Evolutionary conservation across 2,329 filamentous ascomycete species (phyloP).

Genomic region (Verticillium tricorpus): DNA sequence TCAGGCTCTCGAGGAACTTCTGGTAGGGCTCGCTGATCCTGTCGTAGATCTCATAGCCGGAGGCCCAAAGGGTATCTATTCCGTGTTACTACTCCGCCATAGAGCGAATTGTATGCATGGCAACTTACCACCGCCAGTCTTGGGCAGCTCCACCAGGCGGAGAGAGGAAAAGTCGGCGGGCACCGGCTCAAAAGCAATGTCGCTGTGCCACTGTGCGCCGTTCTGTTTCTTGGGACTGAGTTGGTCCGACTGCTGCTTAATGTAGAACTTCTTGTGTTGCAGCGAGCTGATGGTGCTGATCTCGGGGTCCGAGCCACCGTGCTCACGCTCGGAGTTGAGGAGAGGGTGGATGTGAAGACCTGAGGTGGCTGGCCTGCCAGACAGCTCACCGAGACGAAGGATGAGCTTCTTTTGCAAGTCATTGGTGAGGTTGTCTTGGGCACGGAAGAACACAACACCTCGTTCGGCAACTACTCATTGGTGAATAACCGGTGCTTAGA

Average conservation of each 20-base stretch:
- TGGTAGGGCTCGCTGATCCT: conserved; percentile 45
- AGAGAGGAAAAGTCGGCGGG: conserved; percentile 58
- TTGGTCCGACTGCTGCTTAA: conserved; percentile 11
- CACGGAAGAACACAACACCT: conserved; percentile 61
- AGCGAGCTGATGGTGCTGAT: conserved; percentile 57
- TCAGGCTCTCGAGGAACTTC: conserved; percentile 47
- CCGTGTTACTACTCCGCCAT: not conserved
- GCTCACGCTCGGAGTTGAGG: conserved; percentile 46
- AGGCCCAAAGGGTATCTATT: conserved; percentile 57
- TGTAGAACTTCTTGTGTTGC: conserved; percentile 36
- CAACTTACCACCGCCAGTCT: conserved; percentile 39
- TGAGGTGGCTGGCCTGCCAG: conserved; percentile 53
- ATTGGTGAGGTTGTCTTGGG: conserved; percentile 52
- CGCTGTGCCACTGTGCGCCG: conserved; percentile 36
- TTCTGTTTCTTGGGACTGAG: conserved; percentile 27
- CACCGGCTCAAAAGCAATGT: conserved; percentile 56
- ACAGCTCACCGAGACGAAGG: conserved; percentile 53
- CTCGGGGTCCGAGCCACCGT: conserved; percentile 46
- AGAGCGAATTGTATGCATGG: not conserved
- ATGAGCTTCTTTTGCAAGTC: conserved; percentile 57
- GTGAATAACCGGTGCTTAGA: not conserved
- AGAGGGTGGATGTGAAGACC: conserved; percentile 58
- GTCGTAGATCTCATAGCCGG: conserved; percentile 57
- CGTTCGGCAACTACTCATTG: conserved; percentile 48
- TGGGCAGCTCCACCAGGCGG: conserved; percentile 50